A percentile compares a stretch with the other conserved stretches of the same genome.
These are phyloP conservation scores for Tylopilus orsonianus DNA, from an alignment of 1,284 basidiomycete genomes.

Conservation along the genomic window DNA sequence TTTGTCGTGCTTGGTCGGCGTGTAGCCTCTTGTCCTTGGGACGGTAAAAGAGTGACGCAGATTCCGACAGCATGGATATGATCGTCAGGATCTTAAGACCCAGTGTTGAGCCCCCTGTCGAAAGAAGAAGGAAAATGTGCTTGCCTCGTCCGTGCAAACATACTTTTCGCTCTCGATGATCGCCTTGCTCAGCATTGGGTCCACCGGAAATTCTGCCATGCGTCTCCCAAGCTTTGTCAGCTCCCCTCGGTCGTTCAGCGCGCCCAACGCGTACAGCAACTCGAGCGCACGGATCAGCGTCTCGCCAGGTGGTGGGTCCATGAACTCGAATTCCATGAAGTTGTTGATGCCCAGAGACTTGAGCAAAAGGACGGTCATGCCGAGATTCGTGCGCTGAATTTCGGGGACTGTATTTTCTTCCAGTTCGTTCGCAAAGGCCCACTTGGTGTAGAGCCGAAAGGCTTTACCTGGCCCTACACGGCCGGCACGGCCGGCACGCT, in stretches of 20 bases:
- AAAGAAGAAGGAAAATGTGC: constrained; percentile 14
- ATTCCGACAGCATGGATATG: constrained; percentile 97
- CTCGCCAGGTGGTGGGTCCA: constrained; percentile 98
- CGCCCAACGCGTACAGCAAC: constrained; percentile 92
- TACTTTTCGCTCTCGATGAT: constrained; percentile 96
- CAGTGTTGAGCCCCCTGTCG: background rate
- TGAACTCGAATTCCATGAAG: constrained; percentile 97
- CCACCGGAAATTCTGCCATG: constrained; percentile 99
- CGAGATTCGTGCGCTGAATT: constrained; percentile 96
- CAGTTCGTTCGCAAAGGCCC: constrained; percentile 93
- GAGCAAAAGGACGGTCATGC: constrained; percentile 92
- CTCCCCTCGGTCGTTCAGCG: constrained; percentile 94
- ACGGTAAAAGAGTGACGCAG: constrained; percentile 91
- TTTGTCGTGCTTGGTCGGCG: constrained; percentile 95
- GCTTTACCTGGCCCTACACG: constrained; percentile 98
- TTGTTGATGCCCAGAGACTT: constrained; percentile 98
- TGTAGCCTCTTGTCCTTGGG: constrained; percentile 97
- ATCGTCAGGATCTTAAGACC: constrained; percentile 81
- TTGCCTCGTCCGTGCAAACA: constrained; percentile 93
- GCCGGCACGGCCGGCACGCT: constrained; percentile 95
- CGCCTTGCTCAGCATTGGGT: constrained; percentile 95
- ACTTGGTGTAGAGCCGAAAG: constrained; percentile 96
- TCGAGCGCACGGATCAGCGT: constrained; percentile 97
- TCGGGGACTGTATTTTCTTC: constrained; percentile 98
- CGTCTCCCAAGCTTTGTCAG: constrained; percentile 92